These are phyloP conservation scores for Phytopythium vexans DNA, from an alignment of 352 stramenopile genomes.

Conservation along the genomic window DNA sequence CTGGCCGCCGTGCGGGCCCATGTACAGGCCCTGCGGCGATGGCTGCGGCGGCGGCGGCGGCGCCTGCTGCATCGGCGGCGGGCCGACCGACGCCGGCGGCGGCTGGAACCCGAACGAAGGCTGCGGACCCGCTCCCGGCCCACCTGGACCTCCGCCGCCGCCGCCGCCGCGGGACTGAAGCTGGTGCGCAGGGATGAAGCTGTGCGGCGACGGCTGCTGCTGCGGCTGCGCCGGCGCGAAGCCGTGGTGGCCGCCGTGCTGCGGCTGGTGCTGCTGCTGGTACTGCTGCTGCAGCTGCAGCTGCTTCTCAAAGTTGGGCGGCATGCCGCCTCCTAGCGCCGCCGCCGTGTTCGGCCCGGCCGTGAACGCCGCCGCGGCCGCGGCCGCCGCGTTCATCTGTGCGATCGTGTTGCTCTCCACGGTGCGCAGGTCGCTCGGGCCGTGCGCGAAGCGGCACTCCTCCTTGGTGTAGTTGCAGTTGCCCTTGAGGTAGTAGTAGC, in stretches of 20 bases:
- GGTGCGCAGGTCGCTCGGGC: constrained; percentile 72
- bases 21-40: constrained; percentile 27
- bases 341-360: constrained; percentile 3
- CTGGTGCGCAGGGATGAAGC: constrained; percentile 36
- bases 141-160: constrained; percentile 11
- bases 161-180: constrained; percentile 28
- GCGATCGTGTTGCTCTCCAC: constrained; percentile 81
- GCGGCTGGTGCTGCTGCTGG: constrained; percentile 35
- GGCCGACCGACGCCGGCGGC: constrained; percentile 13
- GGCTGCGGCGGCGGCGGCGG: constrained; percentile 16
- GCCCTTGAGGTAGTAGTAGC: constrained; percentile 87
- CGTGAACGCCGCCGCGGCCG: constrained; percentile 13
- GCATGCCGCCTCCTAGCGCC: neutral
- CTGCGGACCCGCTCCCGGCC: constrained; percentile 4
- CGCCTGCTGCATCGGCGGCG: constrained; percentile 11
- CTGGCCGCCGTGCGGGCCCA: constrained; percentile 27
- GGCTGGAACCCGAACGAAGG: constrained; percentile 29
- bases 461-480: constrained; percentile 89
- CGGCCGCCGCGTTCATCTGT: constrained; percentile 43
- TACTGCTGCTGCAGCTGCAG: constrained; percentile 63
- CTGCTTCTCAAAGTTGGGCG: constrained; percentile 34
- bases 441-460: constrained; percentile 86
- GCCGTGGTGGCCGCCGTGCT: constrained; percentile 18
- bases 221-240: constrained; percentile 26
- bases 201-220: constrained; percentile 26